Evolutionary conservation across 805 yeast genomes (phyloP), one percentile per base, ranked within the genome.

Genomic region (Torulaspora franciscae): DNA sequence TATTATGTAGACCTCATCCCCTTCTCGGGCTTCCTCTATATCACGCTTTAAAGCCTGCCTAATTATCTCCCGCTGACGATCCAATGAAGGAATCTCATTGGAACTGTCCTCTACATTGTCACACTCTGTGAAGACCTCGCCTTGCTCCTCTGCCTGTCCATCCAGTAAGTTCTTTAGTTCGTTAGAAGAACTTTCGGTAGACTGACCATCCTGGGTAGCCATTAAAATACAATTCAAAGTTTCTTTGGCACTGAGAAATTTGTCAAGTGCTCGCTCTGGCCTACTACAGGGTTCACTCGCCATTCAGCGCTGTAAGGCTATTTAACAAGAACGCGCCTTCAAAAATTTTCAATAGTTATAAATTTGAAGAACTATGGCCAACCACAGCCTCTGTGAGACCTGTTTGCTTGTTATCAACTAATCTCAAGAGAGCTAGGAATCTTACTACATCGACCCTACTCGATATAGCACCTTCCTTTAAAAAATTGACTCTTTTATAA

Each of bases 1-100:
- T 8, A 80, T 68, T 22, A 77, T 66, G 52, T 65, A 77, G 55
- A 75, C 72, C 26, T 49, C 59, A 38, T 72, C 77, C 6, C 83
- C 84, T 47, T 76, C 79, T 24, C 64, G 52, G 3, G 56, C 57
- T 7, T 42, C 37, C 13, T 24, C 34, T 13, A 47, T 43, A 32
- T 50, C 40, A 7, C 47, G 41, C 9, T 49, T 37, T 25, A 57
- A 40, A 8, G 61, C 37, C 10, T 45, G 30, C 3, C 37, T 28
- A 11, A 64, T 45, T 2, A 45, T 43, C 2, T 48, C 41, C 34
- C 67, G 50, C 46, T 59, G 65, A 17, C 39, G 37, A 11, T 47
- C 50, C 23, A 55, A 32, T 9, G 43, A 26, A 14, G 52, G 49
- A 15, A 45, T 17, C 7, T 17, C 28, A 28, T n/a, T 11, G 1